A percentile compares a stretch with the other conserved stretches of the same genome.
These are phyloP conservation scores for Eucalyptus caleyi DNA, from an alignment of 345 rosid species.

Conservation along the genomic window DNA sequence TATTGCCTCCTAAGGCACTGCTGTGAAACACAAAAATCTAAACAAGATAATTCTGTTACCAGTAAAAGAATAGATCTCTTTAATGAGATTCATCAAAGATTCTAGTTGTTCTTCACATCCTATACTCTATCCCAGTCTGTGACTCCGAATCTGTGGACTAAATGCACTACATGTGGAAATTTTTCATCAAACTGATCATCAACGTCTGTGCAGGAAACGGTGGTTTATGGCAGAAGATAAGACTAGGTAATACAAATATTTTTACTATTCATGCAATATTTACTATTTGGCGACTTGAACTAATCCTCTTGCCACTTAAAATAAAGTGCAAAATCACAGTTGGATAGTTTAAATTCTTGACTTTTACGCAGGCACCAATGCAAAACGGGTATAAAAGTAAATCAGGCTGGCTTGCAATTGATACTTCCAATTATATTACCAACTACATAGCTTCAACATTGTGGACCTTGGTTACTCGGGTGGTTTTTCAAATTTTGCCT, in stretches of 20 bases:
- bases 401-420: background rate
- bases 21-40: background rate
- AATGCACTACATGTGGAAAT: fast-evolving
- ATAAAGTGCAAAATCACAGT: background rate
- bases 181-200: background rate
- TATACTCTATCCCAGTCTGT: background rate
- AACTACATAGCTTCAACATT: background rate
- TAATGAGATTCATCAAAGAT: background rate
- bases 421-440: background rate
- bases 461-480: background rate
- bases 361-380: background rate
- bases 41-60: fast-evolving
- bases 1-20: background rate
- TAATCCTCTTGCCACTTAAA: background rate
- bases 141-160: background rate
- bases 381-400: background rate
- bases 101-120: background rate
- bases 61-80: background rate
- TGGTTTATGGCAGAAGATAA: background rate
- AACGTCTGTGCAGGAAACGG: background rate
- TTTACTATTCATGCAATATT: background rate
- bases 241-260: background rate
- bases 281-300: background rate
- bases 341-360: background rate
- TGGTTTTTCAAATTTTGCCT: background rate